Conservation (phyloP, 768 basidiomycete species). For the Leccinum uliginosum region DNA sequence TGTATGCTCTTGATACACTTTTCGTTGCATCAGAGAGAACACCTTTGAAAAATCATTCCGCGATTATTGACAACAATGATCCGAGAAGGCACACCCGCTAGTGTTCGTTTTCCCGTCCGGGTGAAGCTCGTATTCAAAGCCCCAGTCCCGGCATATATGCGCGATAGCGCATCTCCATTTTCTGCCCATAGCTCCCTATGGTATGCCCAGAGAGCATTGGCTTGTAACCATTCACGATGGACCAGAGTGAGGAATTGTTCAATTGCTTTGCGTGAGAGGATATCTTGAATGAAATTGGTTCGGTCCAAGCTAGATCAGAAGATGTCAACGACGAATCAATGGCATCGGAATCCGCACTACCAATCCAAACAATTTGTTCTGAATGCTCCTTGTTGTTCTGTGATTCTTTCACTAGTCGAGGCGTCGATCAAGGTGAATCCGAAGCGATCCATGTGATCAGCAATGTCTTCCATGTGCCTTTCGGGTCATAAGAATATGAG, state of each 20-base stretch:
- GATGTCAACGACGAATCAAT: not conserved
- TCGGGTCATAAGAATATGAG: slow-evolving; percentile 6
- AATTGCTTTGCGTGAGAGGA: slow-evolving; percentile 76
- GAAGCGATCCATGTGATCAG: slow-evolving; percentile 67
- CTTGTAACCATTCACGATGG: slow-evolving; percentile 70
- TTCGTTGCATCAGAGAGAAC: slow-evolving; percentile 96
- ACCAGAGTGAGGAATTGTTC: slow-evolving; percentile 80
- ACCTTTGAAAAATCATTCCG: slow-evolving; percentile 40
- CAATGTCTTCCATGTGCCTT: slow-evolving; percentile 59
- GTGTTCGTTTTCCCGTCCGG: slow-evolving; percentile 87
- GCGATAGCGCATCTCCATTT: slow-evolving; percentile 88
- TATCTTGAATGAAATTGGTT: slow-evolving; percentile 97
- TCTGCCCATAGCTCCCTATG: slow-evolving; percentile 98
- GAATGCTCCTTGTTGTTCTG: slow-evolving; percentile 89
- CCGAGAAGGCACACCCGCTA: slow-evolving; percentile 55
- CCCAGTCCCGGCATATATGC: slow-evolving; percentile 91
- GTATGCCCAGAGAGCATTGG: slow-evolving; percentile 69
- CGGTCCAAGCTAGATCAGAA: slow-evolving; percentile 70
- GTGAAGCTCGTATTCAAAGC: slow-evolving; percentile 97
- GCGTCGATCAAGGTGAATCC: slow-evolving; percentile 83
- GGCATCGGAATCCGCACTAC: slow-evolving; percentile 36
- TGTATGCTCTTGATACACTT: slow-evolving; percentile 92
- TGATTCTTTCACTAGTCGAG: slow-evolving; percentile 62
- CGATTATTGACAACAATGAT: not conserved
- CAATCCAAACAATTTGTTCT: slow-evolving; percentile 95